phyloP scores from a whole-genome alignment of 2,329 filamentous ascomycete genomes.

The Penicillium glabrum region DNA sequence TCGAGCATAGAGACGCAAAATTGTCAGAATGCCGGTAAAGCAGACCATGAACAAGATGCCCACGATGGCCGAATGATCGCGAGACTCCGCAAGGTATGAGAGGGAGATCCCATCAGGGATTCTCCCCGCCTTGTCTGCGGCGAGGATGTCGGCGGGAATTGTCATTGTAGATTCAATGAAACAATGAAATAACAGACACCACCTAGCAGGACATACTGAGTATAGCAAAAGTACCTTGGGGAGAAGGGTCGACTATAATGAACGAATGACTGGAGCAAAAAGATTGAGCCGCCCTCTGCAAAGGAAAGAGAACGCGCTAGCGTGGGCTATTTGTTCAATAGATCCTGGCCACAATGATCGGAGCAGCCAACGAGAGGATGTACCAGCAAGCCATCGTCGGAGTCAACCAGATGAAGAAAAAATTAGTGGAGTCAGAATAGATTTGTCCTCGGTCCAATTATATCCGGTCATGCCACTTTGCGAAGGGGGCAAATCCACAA shows the following conservation, averaged over 20 bases:
- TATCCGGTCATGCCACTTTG: not conserved
- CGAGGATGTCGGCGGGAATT: slow-evolving; percentile 28
- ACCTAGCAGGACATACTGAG: not conserved
- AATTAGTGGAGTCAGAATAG: slow-evolving; percentile 6
- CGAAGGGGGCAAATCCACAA: not conserved
- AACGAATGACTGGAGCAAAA: not conserved
- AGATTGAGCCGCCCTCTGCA: not conserved
- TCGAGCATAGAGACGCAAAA: slow-evolving; percentile 49
- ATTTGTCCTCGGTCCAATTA: not conserved
- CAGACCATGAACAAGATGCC: slow-evolving; percentile 31
- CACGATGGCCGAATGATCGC: slow-evolving; percentile 26
- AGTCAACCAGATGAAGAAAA: not conserved
- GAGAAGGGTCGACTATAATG: not conserved
- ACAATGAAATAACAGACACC: slow-evolving; percentile 2
- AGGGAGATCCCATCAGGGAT: slow-evolving; percentile 26
- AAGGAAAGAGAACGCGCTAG: slow-evolving; percentile 10
- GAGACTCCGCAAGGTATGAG: slow-evolving; percentile 28
- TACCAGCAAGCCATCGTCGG: not conserved
- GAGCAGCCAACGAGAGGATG: slow-evolving; percentile 9
- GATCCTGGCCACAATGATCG: not conserved
- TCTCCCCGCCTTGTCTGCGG: slow-evolving; percentile 26
- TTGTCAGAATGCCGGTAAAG: slow-evolving; percentile 33
- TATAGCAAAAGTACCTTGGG: not conserved
- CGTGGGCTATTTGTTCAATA: slow-evolving; percentile 10
- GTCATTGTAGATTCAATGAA: slow-evolving; percentile 17